Evolutionary conservation across 2,329 filamentous ascomycete species (phyloP), one percentile per base, ranked within the genome.

Genomic region (Nemania serpens): DNA sequence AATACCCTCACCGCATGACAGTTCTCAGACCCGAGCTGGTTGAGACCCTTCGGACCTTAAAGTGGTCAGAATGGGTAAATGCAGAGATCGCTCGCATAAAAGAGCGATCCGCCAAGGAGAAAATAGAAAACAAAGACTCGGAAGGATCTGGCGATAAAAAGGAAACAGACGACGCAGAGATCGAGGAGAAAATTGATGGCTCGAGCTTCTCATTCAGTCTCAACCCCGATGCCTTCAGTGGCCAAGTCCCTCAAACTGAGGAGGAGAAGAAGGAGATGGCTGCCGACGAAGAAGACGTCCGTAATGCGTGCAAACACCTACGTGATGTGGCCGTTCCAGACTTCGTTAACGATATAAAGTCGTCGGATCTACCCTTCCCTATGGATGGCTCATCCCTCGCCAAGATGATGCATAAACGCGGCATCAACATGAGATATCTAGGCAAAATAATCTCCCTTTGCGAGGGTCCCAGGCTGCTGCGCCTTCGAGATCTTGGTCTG

Each of bases 371-470:
- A 67, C 95, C 94, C 70, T 98, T 98, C 81, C 95, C 95, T 12
- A 97, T 98, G 92, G 96, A 99, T 70, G 95, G 95, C n/a, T 86
- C 91, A 71, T 97, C 94, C 18, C 82, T 99, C 60, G 91, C 90
- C 70, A 88, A 88, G 66, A 85, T 97, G 53, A 83, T 99, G 73
- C 95, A 99, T 81, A 97, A 97, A 82, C 91, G 94, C 43, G 95
- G 95, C 78, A 93, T 99, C 80, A 99, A 99, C 79, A 85, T 98
- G 64, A 87, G 96, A 71, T 99, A 99, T 75, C 84, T 98, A n/a
- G 95, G 95, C 67, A 90, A 88, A 76, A 78, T 99, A 64, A 90
- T 91, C 12, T 81, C 85, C 60, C 82, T 91, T 53, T 87, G 89
- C 68, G 84, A 85, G 66, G 89, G 89, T 58, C 82, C 86, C 55